phyloP scores from a whole-genome alignment of 805 yeast genomes.

The Komagataella ulmi region DNA sequence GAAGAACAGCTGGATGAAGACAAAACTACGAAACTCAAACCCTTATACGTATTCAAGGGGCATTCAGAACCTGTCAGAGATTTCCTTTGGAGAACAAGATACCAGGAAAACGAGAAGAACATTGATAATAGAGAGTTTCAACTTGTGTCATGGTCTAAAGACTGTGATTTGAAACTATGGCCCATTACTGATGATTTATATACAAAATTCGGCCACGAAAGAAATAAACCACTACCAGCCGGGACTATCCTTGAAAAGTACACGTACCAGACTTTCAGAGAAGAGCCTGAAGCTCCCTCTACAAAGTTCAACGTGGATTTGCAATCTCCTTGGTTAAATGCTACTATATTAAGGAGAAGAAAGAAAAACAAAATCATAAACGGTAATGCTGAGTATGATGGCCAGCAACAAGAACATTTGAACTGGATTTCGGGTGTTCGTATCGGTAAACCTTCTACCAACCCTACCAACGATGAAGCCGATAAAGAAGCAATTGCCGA shows the following conservation, averaged over 20 bases:
- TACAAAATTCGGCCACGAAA: constrained; percentile 27
- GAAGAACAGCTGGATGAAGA: constrained; percentile 12
- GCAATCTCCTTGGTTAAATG: not conserved
- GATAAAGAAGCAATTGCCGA: not conserved
- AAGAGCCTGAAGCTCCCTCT: constrained; percentile 26
- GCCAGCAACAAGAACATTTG: constrained; percentile 44
- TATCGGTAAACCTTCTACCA: constrained; percentile 41
- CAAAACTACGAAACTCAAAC: constrained; percentile 27
- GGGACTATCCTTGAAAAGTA: constrained; percentile 21
- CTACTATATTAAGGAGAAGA: constrained; percentile 1
- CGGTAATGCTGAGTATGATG: constrained; percentile 20
- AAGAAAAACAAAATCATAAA: constrained; percentile 8
- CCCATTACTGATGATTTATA: constrained; percentile 39
- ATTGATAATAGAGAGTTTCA: constrained; percentile 75
- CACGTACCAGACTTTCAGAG: constrained; percentile 29
- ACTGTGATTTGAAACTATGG: constrained; percentile 78
- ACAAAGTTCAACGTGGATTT: not conserved
- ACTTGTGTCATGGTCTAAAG: constrained; percentile 88
- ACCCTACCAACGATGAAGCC: constrained; percentile 17
- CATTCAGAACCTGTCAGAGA: constrained; percentile 81
- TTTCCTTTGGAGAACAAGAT: constrained; percentile 72
- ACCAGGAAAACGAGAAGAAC: constrained; percentile 23
- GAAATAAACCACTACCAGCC: constrained; percentile 20
- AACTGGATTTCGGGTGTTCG: constrained; percentile 92
- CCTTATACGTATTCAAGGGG: constrained; percentile 57